These are phyloP conservation scores for Ogataea pignaliae DNA, from an alignment of 805 yeast species.

Conservation along the genomic window DNA sequence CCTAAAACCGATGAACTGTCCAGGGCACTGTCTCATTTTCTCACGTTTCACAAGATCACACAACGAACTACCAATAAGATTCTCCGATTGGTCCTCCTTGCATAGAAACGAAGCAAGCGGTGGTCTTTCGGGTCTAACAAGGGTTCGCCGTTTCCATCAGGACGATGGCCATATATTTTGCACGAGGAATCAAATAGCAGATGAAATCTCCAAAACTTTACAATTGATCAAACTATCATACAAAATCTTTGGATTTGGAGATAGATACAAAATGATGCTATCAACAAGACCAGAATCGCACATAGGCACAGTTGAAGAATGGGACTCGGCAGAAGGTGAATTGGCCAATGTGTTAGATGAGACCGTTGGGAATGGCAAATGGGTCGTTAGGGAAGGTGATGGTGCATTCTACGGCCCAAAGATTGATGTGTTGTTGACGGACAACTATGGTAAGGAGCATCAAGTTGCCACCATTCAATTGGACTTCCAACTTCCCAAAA, in stretches of 20 bases:
- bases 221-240: slow-evolving; percentile 74
- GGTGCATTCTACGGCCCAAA: slow-evolving; percentile 98
- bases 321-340: slow-evolving; percentile 79
- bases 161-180: slow-evolving; percentile 98
- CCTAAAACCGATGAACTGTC: slow-evolving; percentile 77
- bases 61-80: slow-evolving; percentile 80
- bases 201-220: slow-evolving; percentile 71
- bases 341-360: slow-evolving; percentile 55
- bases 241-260: slow-evolving; percentile 53
- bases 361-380: slow-evolving; percentile 42
- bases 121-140: slow-evolving; percentile 84
- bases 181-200: slow-evolving; percentile 63
- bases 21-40: slow-evolving; percentile 77
- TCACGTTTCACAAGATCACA: slow-evolving; percentile 72
- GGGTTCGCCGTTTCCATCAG: slow-evolving; percentile 94
- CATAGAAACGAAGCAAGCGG: slow-evolving; percentile 96
- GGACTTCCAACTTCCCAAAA: slow-evolving; percentile 88
- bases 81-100: slow-evolving; percentile 84
- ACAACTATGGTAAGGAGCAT: slow-evolving; percentile 74
- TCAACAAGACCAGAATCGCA: slow-evolving; percentile 85
- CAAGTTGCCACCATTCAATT: slow-evolving; percentile 95
- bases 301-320: slow-evolving; percentile 71
- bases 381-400: slow-evolving; percentile 85
- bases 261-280: slow-evolving; percentile 55
- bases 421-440: slow-evolving; percentile 80